Conservation (phyloP, 495 filamentous ascomycete species). For the Podospora appendiculata region DNA sequence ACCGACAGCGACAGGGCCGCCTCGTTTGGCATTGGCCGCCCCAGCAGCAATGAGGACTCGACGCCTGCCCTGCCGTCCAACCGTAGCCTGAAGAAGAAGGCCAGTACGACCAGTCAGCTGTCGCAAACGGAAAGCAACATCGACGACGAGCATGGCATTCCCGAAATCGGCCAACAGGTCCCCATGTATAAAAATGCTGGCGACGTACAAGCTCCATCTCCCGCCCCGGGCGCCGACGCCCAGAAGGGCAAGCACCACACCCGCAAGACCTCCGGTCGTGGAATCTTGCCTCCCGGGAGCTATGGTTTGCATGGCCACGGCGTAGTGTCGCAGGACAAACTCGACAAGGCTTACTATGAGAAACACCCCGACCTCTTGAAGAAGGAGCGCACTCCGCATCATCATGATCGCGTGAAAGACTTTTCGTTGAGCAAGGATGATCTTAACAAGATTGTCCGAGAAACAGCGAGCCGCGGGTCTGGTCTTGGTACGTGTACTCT, state of each 20-base stretch:
- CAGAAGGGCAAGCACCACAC: slow-evolving; percentile 55
- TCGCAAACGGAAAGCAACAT: slow-evolving; percentile 37
- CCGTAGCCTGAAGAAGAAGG: slow-evolving; percentile 54
- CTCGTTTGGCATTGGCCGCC: slow-evolving; percentile 69
- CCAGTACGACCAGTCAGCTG: slow-evolving; percentile 48
- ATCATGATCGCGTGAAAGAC: slow-evolving; percentile 60
- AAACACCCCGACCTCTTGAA: slow-evolving; percentile 77
- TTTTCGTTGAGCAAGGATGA: slow-evolving; percentile 88
- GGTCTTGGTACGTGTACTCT: slow-evolving; percentile 49
- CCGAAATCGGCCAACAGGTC: slow-evolving; percentile 80
- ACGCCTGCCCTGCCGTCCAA: slow-evolving; percentile 17
- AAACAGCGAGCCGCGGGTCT: slow-evolving; percentile 57
- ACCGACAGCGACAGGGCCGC: slow-evolving; percentile 82
- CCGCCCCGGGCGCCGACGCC: slow-evolving; percentile 48
- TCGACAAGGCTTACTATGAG: slow-evolving; percentile 81
- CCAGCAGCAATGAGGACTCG: slow-evolving; percentile 42
- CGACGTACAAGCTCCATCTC: slow-evolving; percentile 93
- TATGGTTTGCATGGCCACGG: slow-evolving; percentile 87
- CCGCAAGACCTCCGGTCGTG: slow-evolving; percentile 45
- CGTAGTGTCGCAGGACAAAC: slow-evolving; percentile 56
- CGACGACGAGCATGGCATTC: slow-evolving; percentile 77
- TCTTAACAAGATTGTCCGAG: slow-evolving; percentile 79
- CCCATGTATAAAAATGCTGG: slow-evolving; percentile 93
- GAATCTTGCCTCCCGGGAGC: slow-evolving; percentile 59
- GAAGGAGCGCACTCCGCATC: slow-evolving; percentile 51